These are phyloP conservation scores for Epichloe sibirici DNA, from an alignment of 2,329 filamentous ascomycete species.

Conservation along the genomic window DNA sequence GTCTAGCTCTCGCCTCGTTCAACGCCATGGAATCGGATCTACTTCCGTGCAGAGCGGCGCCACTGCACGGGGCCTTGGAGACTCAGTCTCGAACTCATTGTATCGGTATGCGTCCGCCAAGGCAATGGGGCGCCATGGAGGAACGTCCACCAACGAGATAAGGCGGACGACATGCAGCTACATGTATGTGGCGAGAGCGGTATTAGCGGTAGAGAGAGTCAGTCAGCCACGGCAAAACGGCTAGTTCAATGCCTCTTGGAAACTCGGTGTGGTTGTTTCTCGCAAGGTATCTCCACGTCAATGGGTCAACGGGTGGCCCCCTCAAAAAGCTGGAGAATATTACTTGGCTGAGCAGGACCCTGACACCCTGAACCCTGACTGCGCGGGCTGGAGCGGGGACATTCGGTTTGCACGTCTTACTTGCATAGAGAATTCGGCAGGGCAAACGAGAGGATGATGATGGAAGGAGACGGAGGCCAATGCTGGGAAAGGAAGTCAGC, in stretches of 20 bases:
- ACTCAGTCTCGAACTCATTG: not conserved
- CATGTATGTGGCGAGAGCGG: not conserved
- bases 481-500: not conserved
- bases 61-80: not conserved
- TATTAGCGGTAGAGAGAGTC: not conserved
- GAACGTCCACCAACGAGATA: not conserved
- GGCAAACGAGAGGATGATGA: not conserved
- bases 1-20: no score
- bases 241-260: no score
- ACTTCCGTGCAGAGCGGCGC: not conserved
- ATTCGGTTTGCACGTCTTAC: not conserved
- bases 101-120: not conserved
- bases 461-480: not conserved
- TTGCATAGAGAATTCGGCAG: not conserved
- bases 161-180: not conserved
- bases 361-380: not conserved
- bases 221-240: no score
- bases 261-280: no score
- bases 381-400: not conserved
- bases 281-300: no score
- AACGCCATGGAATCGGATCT: no score
- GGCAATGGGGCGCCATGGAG: not conserved
- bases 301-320: no score
- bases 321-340: no score
- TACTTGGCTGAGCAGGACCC: not conserved